phyloP scores from a whole-genome alignment of 331 rosid species.

The Prunus yedoensis region DNA sequence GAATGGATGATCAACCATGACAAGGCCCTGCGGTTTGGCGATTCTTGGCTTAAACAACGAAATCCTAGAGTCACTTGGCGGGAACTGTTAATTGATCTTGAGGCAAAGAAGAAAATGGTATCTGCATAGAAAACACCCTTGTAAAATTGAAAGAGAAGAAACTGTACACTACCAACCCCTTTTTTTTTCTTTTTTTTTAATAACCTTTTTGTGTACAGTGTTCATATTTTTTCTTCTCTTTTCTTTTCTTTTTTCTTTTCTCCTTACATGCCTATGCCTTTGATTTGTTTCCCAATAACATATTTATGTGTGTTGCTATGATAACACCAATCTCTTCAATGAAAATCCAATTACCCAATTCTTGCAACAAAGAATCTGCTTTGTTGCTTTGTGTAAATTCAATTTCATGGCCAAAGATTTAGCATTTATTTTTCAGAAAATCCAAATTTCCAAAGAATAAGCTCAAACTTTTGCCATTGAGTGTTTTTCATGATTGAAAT shows the following conservation, averaged over 20 bases:
- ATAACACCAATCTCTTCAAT: conserved; percentile 1
- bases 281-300: conserved; percentile 22
- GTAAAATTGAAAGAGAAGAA: conserved; percentile 28
- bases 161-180: conserved; percentile 18
- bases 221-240: conserved; percentile 7
- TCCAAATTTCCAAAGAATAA: no score
- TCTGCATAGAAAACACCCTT: conserved; percentile 23
- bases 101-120: conserved; percentile 31
- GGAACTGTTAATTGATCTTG: conserved; percentile 47
- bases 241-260: background rate
- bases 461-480: no score
- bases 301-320: background rate
- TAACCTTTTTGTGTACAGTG: conserved; percentile 38
- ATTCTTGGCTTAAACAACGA: conserved; percentile 21
- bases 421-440: no score
- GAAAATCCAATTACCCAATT: conserved; percentile 20
- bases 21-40: conserved; percentile 13
- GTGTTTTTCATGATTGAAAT: no score
- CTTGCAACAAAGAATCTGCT: background rate
- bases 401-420: background rate
- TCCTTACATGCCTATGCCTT: background rate
- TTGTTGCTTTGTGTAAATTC: background rate
- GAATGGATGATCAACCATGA: conserved; percentile 1
- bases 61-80: conserved; percentile 30
- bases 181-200: background rate